Evolutionary conservation across 495 filamentous ascomycete genomes (phyloP).

Genomic region (Mytilinidion resinicola): DNA sequence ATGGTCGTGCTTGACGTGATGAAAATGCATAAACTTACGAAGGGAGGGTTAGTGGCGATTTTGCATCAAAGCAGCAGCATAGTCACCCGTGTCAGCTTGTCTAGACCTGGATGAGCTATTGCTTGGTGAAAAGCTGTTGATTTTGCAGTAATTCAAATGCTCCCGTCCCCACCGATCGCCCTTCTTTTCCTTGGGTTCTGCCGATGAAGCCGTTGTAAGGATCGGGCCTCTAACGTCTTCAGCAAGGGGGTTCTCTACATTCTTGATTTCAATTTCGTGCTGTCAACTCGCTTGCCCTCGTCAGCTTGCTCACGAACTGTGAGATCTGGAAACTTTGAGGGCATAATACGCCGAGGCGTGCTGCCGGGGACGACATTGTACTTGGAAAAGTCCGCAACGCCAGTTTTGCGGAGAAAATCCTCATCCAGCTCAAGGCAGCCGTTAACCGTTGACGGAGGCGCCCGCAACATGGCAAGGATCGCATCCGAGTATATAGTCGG

Average conservation of each 20-base stretch:
- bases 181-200: no score
- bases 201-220: no score
- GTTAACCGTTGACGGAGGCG: conserved; percentile 57
- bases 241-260: conserved; percentile 23
- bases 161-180: no score
- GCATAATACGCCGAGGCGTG: conserved; percentile 72
- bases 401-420: conserved; percentile 66
- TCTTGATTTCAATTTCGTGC: conserved; percentile 40
- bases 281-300: conserved; percentile 69
- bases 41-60: no score
- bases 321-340: conserved; percentile 59
- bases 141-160: no score
- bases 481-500: conserved; percentile 75
- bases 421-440: conserved; percentile 72
- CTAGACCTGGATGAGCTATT: no score
- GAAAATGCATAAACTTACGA: no score
- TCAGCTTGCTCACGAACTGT: conserved; percentile 76
- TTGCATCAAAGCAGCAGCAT: no score
- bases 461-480: conserved; percentile 63
- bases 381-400: conserved; percentile 64
- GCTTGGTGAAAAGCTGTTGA: no score
- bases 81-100: no score
- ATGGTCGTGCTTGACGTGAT: no score
- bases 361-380: conserved; percentile 64
- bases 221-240: neutral